Evolutionary conservation across 352 stramenopile genomes (phyloP), one percentile per base, ranked within the genome.

Genomic region (Globisporangium nagaii): DNA sequence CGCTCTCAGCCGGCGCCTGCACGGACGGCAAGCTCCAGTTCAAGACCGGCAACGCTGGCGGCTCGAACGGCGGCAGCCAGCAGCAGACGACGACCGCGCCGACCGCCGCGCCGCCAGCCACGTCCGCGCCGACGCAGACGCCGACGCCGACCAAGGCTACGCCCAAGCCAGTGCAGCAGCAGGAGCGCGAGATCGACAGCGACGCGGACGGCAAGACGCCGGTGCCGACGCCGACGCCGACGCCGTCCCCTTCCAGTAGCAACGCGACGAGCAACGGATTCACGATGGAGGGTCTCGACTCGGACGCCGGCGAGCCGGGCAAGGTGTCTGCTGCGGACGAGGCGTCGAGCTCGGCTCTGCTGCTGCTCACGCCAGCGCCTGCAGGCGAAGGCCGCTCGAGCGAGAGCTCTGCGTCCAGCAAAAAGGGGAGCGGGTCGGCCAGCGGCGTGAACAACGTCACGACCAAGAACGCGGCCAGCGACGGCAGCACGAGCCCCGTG

Each of bases 1-100:
- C 70, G 24, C 42, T 86, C 27, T 47, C 25, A n/a, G 67, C 47
- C 20, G 66, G 70, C n/a, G 56, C 49, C 22, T 86, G 72, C 50
- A 82, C 70, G 3, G 52, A 67, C 22, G 70, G 72, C 32, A 46
- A 22, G 2, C 47, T 47, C 8, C 75, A 86, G 56, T 86, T 86
- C 50, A 43, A 43, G 40, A 24, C 36, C 8, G 54, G 61, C 31
- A 54, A 56, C 31, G 52, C 61, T 32, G 44, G 34, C 30, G 36
- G 50, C 31, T 42, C 31, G 3, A 31, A 42, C 31, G 43, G 55
- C 11, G 42, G 34, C 57, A 7, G 28, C 37, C 27, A 56, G 56
- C 32, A 56, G 50, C 48, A 68, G 49, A 31, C 43, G 22, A 65
- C 56, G 9, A 43, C 48, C 4, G 46, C 65, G 25, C 35, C 45